Evolutionary conservation across 2,329 filamentous ascomycete species (phyloP).

Genomic region (Chlorencoelia australis): DNA sequence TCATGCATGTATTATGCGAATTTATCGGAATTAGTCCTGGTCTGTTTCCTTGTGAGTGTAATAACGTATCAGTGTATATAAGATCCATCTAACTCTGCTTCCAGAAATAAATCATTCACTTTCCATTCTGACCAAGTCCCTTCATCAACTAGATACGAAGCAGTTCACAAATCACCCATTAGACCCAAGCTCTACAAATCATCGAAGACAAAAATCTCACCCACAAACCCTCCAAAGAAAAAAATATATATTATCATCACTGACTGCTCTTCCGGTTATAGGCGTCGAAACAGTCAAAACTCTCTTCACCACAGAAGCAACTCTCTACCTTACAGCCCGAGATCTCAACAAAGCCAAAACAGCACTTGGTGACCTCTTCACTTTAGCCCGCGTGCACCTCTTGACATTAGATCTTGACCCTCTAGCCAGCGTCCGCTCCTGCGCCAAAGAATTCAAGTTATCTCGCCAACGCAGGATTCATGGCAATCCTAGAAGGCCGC

Average conservation of each 20-base stretch:
- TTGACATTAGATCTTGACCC: constrained; percentile 26
- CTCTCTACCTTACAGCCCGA: constrained; percentile 27
- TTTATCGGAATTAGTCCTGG: no score
- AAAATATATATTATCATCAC: constrained; percentile 30
- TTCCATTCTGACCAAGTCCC: no score
- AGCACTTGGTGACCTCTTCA: constrained; percentile 32
- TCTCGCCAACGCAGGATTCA: constrained; percentile 18
- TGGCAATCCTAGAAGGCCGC: constrained; percentile 18
- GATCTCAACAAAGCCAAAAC: constrained; percentile 24
- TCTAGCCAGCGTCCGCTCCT: constrained; percentile 24
- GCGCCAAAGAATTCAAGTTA: constrained; percentile 16
- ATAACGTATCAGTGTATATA: no score
- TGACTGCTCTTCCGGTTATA: constrained; percentile 28
- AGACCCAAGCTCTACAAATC: constrained; percentile 22
- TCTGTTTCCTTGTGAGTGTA: no score
- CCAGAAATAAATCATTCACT: no score
- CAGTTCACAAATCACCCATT: not conserved
- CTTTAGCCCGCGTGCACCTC: constrained; percentile 19
- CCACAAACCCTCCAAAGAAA: constrained; percentile 30
- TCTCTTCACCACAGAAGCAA: constrained; percentile 27
- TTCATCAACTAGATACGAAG: not conserved
- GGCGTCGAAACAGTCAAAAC: constrained; percentile 30
- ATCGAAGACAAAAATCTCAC: constrained; percentile 14
- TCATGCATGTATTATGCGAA: no score
- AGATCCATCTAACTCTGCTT: no score